Evolutionary conservation across 1,284 basidiomycete species (phyloP), one percentile per base, ranked within the genome.

Genomic region (Bondarzewia mesenterica): DNA sequence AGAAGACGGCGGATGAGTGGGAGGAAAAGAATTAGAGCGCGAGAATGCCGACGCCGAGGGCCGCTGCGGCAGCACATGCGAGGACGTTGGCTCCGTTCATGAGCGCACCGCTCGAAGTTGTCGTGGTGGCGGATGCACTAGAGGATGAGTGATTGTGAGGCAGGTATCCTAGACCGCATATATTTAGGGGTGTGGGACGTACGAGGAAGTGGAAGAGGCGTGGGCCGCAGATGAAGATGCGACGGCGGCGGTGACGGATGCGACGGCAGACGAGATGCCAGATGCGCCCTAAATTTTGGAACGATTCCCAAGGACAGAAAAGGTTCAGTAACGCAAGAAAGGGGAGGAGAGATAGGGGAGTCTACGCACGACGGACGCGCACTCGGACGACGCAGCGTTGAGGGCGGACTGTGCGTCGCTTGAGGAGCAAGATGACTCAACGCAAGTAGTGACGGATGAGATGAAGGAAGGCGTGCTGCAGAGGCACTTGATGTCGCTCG

Each of bases 361-460:
- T n/a, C n/a, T n/a, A 73, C 78, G 51, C 59, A 82, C 81, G 44
- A 77, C 75, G 46, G 68, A 61, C 1, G 52, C 56, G 55, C 82
- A 85, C 38, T 78, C 60, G 12, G 57, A 51, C 50, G 69, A 65
- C 3, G 79, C 70, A 50, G 65, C 66, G 0, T 50, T 25, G 41
- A 74, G 62, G 16, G 80, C 78, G 22, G 49, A 59, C 15, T 57
- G 37, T 50, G 80, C 65, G 56, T 82, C 78, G 23, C 44, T 44
- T 42, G 73, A 73, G 0, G 55, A 48, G 68, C 81, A 83, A 18
- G 66, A 54, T 1, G 37, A 18, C 48, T 58, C 37, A 54, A 82
- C 72, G 59, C 81, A 83, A 2, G 50, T 6, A 29, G 74, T 74
- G 49, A 72, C 70, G 50, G 63, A 63, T 48, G 54, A 46, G 57